Conservation (phyloP, 441 rosid genomes). For the Biscutella laevigata region DNA sequence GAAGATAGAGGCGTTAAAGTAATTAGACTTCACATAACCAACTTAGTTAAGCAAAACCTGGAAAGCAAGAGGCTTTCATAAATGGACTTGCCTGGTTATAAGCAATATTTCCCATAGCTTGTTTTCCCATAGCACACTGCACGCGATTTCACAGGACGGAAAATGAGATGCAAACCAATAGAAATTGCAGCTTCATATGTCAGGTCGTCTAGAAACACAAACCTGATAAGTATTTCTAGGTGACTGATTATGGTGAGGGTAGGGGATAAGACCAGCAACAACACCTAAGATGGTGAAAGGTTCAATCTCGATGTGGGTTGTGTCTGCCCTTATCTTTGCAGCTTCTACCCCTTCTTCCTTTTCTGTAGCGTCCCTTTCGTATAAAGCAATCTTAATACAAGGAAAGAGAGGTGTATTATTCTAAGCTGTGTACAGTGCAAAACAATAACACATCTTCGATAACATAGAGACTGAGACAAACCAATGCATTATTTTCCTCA, state of each 20-base stretch:
- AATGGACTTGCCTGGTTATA: slow-evolving; percentile 70
- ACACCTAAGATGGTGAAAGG: slow-evolving; percentile 98
- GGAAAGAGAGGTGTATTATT: slow-evolving; percentile 16
- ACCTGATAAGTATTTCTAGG: slow-evolving; percentile 99
- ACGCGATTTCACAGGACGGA: slow-evolving; percentile 12
- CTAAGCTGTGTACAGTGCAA: neutral
- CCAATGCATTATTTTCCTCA: slow-evolving; percentile 97
- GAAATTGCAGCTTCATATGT: slow-evolving; percentile 5
- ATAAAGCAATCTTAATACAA: slow-evolving; percentile 69
- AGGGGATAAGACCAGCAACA: slow-evolving; percentile 91
- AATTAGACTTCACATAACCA: slow-evolving; percentile 7
- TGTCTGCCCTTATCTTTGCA: slow-evolving; percentile 32
- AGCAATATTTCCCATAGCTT: slow-evolving; percentile 98
- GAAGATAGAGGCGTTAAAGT: slow-evolving; percentile 1
- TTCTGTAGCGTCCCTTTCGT: slow-evolving; percentile 54
- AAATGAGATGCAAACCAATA: slow-evolving; percentile 14
- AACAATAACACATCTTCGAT: neutral
- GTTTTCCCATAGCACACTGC: slow-evolving; percentile 99
- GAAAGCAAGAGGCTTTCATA: neutral
- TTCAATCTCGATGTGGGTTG: slow-evolving; percentile 94
- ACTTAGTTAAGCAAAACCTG: neutral
- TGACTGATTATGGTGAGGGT: slow-evolving; percentile 98
- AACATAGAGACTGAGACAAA: slow-evolving; percentile 30
- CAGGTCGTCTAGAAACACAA: slow-evolving; percentile 12
- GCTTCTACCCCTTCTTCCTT: slow-evolving; percentile 5